Conservation (phyloP, 176 grass and related monocot species). For the Coix lacrymajobi region DNA sequence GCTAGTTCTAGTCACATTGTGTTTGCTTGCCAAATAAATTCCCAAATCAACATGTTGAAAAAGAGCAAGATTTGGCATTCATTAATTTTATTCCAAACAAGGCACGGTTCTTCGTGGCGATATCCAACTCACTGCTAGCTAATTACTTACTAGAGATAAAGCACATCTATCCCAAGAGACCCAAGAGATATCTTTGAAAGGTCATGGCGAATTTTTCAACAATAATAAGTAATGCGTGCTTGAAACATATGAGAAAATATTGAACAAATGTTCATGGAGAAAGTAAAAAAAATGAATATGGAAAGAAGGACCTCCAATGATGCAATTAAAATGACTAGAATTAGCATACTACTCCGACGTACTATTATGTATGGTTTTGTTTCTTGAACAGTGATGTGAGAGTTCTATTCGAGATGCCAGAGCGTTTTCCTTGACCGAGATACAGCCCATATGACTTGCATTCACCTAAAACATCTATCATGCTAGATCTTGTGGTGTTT, state of each 20-base stretch:
- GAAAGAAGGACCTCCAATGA: background rate
- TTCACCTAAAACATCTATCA: background rate
- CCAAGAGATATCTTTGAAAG: background rate
- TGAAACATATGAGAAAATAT: background rate
- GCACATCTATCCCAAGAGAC: background rate
- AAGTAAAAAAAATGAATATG: background rate
- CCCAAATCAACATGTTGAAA: background rate
- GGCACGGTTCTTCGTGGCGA: background rate
- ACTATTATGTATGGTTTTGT: background rate
- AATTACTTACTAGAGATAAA: background rate
- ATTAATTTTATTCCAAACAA: background rate
- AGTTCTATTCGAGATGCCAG: background rate
- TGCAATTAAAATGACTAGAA: background rate
- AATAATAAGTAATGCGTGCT: background rate
- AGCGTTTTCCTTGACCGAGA: background rate
- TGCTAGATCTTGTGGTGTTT: background rate
- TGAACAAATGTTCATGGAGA: background rate
- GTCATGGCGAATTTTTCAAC: background rate
- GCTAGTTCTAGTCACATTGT: background rate
- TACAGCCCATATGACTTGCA: background rate
- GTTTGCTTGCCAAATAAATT: background rate
- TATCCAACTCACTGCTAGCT: background rate
- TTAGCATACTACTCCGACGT: background rate
- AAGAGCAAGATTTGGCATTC: background rate
- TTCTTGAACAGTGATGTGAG: background rate